phyloP scores from a whole-genome alignment of 2,329 filamentous ascomycete genomes.

The Xylariaceae sp. region DNA sequence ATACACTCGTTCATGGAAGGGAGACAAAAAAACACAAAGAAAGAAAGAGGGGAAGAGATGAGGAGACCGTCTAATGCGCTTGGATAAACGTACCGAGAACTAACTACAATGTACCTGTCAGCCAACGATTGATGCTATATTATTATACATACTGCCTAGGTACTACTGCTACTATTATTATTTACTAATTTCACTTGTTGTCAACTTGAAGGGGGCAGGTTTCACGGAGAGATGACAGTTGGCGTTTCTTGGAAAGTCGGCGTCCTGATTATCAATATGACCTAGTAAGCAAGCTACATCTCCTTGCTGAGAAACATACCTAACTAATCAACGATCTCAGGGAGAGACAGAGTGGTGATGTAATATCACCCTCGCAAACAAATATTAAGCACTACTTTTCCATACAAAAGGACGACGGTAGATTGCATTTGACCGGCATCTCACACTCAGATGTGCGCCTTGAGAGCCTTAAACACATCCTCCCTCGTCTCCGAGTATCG shows the following conservation, averaged over 20 bases:
- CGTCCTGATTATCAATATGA: too few species aligned
- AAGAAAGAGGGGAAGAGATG: not conserved
- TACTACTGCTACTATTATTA: slow-evolving; percentile 6
- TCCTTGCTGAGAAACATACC: too few species aligned
- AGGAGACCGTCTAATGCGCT: not conserved
- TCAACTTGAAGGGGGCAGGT: not conserved
- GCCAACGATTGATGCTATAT: slow-evolving; percentile 5
- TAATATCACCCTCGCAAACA: not conserved
- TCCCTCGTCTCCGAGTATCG: slow-evolving; percentile 43
- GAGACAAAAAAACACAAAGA: not conserved
- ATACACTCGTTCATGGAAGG: not conserved
- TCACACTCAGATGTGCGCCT: slow-evolving; percentile 23
- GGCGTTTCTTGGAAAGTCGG: too few species aligned
- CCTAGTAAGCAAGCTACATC: too few species aligned
- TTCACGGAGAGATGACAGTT: too few species aligned
- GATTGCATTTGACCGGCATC: too few species aligned
- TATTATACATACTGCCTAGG: not conserved
- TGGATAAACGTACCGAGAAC: not conserved
- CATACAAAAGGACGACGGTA: too few species aligned
- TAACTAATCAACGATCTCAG: too few species aligned
- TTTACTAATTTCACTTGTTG: not conserved
- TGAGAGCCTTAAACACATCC: slow-evolving; percentile 30
- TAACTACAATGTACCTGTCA: not conserved
- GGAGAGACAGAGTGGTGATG: not conserved
- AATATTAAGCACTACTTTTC: too few species aligned